Base-by-base conservation (phyloP, 176 grass and related monocot genomes). In the Thalia dealbata region DNA sequence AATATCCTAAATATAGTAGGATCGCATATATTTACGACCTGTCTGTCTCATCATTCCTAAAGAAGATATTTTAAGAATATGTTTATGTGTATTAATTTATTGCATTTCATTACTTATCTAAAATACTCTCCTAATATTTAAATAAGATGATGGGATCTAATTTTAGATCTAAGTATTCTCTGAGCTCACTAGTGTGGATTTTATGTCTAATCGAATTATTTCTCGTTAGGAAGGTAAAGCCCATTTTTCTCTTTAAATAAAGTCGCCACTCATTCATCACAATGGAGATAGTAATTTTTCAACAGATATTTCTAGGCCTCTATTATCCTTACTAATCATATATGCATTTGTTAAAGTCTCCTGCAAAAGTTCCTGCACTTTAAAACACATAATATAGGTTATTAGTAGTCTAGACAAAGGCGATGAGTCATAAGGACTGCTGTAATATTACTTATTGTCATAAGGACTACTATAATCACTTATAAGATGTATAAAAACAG, bases 291-390 rank as follows among this genome's bases (percentile, higher is more conserved):
- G 73, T 96, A 78, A 74, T 84, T 88, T 78, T 88, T 83, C 76
- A 86, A 56, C 52, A 96, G 80, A 59, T 81, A 88, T 84, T 88
- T 75, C 88, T 88, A 96, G 72, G 78, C 64, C 69, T 96, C 83
- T n/a, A n/a, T n/a, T n/a, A 59, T 88, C 91, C 60, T 96, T 85
- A 63, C n/a, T 80, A 91, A 44, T 96, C 91, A 84, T 86, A 96
- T 52, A 96, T 83, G 69, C 81, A 90, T 46, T 85, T 85, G 56
- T 79, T 88, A 44, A 96, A 91, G 77, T 82, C 72, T 84, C 86
- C 85, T 74, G 82, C 69, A 73, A 96, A 96, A 86, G 82, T 88
- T 79, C 83, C 91, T 0, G 83, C 85, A 78, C 80, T 82, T 82
- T 96, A 82, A 46, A 88, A 90, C 48, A 88, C 42, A 42, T 84